Evolutionary conservation across 768 basidiomycete species (phyloP), one percentile per base, ranked within the genome.

Genomic region (Tulasnella sp.): DNA sequence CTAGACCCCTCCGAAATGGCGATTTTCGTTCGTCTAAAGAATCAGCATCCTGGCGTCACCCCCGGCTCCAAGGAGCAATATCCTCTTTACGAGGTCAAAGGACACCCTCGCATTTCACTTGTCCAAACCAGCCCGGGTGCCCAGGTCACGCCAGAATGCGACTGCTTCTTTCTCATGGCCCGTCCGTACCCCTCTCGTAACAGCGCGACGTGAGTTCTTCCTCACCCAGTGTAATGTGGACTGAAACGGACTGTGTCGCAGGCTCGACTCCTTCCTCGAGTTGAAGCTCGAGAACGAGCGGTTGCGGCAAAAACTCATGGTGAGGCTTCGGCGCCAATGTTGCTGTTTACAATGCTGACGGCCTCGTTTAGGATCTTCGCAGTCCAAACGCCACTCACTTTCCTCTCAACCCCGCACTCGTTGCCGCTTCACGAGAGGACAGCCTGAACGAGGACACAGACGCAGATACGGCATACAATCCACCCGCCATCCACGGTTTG

Each of bases 271-370:
- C 19, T 76, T 73, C 61, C 65, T 96, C 34, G 91, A 94, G 65
- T 77, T 94, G 49, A 92, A 90, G 68, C 73, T 83, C 56, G 89
- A 93, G 70, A 91, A 96, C 67, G 84, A 88, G 67, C 77, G 81
- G 12, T 69, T 96, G 39, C 76, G 84, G 62, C 77, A 78, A 59
- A 80, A 81, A 55, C 62, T 69, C 46, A 23, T 61, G 27, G 60
- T 48, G 12, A 19, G 60, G 34, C 32, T 49, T 7, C 48, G 11
- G 5, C 23, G 17, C 32, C 6, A 19, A 27, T 34, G 48, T 49
- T 23, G 12, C 32, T 29, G 48, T 7, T 34, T 5, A 7, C 34
- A 23, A n/a, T 60, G 59, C 32, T 58, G 59, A 31, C 23, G 17
- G 48, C n/a, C 6, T 7, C n/a, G n/a, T n/a, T n/a, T n/a, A n/a